Evolutionary conservation across 257 asterid genomes (phyloP), one percentile per base, ranked within the genome.

Genomic region (Verbena officinalis): DNA sequence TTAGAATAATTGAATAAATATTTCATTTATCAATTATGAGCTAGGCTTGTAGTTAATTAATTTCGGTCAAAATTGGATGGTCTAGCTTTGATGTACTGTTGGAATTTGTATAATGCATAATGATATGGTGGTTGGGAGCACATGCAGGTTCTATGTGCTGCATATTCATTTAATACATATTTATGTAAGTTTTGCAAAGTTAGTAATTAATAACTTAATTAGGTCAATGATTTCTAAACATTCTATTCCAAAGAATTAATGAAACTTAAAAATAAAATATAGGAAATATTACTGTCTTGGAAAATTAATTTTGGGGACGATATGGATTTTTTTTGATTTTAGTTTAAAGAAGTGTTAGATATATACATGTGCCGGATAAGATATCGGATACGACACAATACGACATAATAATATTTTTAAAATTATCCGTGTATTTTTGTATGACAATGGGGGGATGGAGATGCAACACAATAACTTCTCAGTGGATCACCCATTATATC

Each of bases 71-170:
- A 15, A 10, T 67, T 58, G 69, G 57, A 16, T 42, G 50, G 64
- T 38, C 48, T 60, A 54, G 6, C 12, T n/a, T 14, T 45, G 38
- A 30, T 67, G 59, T 63, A n/a, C n/a, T n/a, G 66, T 57, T 68
- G 76, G 73, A 76, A 67, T 60, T 70, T 52, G 12, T 72, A 69
- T 48, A 27, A 34, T 60, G 71, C 71, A 69, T 74, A 67, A 68
- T 75, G 68, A 75, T 75, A 5, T n/a, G n/a, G n/a, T n/a, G 70
- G 82, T 73, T 72, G 82, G 82, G 71, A 65, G 78, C 82, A 70
- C 70, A 75, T 82, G 77, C 82, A 75, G 75, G 81, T 48, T 75
- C 69, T 45, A 27, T 27, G 66, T 69, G 78, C 62, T 68, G 76
- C 42, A 60, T 60, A 46, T 48, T 33, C 9, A 39, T 33, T 12